phyloP scores from a whole-genome alignment of 768 basidiomycete genomes.

The Lactarius hengduanensis region DNA sequence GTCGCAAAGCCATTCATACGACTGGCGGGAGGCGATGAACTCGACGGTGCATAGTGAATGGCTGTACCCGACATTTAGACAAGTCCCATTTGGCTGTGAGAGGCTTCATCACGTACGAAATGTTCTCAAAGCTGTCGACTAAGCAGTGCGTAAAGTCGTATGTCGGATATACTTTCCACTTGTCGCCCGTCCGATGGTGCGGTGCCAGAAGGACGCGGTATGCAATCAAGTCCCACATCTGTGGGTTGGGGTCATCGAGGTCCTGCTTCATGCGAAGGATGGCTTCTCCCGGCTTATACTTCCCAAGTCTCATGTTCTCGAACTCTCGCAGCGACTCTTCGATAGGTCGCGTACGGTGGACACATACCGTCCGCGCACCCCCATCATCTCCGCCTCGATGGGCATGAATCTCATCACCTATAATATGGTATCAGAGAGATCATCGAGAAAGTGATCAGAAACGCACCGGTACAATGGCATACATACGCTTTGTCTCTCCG shows the following conservation, averaged over 20 bases:
- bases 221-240: conserved; percentile 99
- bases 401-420: conserved; percentile 90
- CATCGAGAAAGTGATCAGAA: background rate
- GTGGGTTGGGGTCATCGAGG: conserved; percentile 86
- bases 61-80: conserved; percentile 42
- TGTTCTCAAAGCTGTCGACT: conserved; percentile 98
- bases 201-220: conserved; percentile 89
- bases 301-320: conserved; percentile 86
- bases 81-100: background rate
- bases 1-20: conserved; percentile 99
- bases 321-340: conserved; percentile 87
- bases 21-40: conserved; percentile 92
- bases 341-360: conserved; percentile 84
- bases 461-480: conserved; percentile 92
- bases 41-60: conserved; percentile 97
- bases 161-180: conserved; percentile 97
- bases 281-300: conserved; percentile 89
- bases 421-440: conserved; percentile 11
- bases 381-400: conserved; percentile 83
- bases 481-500: conserved; percentile 92
- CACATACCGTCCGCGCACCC: conserved; percentile 77
- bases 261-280: conserved; percentile 98
- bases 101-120: conserved; percentile 67
- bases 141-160: conserved; percentile 99
- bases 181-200: conserved; percentile 90